Conservation (phyloP, 768 basidiomycete species). For the Panaeolus papilionaceus region DNA sequence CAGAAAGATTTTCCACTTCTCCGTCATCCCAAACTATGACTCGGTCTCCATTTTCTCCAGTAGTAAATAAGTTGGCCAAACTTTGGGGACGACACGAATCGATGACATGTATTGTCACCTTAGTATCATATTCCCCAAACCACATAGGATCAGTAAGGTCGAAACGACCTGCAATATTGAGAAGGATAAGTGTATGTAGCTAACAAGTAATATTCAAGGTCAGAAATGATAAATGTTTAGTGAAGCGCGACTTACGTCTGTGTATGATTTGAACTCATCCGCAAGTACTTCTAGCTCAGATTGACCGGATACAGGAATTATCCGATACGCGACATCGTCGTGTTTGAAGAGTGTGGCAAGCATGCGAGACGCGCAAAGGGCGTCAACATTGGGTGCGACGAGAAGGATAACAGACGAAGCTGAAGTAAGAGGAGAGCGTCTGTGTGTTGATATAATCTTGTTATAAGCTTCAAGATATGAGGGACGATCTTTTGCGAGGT, state of each 20-base stretch:
- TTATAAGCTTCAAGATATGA: conserved; percentile 80
- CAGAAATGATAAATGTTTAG: not conserved
- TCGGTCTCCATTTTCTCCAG: conserved; percentile 67
- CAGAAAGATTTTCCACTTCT: conserved; percentile 68
- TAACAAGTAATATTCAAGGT: conserved; percentile 33
- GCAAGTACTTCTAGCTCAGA: conserved; percentile 72
- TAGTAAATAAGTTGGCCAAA: conserved; percentile 83
- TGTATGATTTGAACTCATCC: conserved; percentile 67
- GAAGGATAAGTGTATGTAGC: conserved; percentile 88
- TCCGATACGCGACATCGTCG: conserved; percentile 91
- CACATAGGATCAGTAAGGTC: conserved; percentile 78
- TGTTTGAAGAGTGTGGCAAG: conserved; percentile 88
- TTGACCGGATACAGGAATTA: conserved; percentile 89
- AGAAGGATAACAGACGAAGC: conserved; percentile 87
- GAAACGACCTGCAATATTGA: conserved; percentile 91
- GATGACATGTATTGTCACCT: conserved; percentile 87
- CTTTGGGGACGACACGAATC: conserved; percentile 94
- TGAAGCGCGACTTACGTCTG: conserved; percentile 56
- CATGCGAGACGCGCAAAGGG: conserved; percentile 90
- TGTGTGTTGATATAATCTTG: conserved; percentile 71
- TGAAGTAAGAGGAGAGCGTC: conserved; percentile 75
- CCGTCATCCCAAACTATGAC: conserved; percentile 96
- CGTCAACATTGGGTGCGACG: conserved; percentile 91
- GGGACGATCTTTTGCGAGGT: conserved; percentile 60
- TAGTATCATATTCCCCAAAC: conserved; percentile 74